These are phyloP conservation scores for Raddia guianensis DNA, from an alignment of 176 grass and related monocot genomes.

Conservation along the genomic window DNA sequence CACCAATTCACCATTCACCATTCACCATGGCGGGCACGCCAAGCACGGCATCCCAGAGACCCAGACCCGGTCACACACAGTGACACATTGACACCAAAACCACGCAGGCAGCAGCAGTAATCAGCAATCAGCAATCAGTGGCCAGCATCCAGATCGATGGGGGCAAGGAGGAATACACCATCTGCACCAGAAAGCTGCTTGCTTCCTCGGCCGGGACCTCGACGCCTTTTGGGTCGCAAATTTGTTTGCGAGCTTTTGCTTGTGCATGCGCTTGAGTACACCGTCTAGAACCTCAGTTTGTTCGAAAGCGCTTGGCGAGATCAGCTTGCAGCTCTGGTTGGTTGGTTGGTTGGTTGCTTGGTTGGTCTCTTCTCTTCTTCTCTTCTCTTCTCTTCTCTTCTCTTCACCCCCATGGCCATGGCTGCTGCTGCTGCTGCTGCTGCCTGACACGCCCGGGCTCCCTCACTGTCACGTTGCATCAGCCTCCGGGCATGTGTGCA, in stretches of 20 bases:
- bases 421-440: not conserved
- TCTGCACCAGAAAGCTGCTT: conserved; percentile 35
- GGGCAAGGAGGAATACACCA: not conserved
- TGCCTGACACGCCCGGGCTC: not conserved
- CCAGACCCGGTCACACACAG: not conserved
- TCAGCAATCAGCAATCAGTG: not conserved
- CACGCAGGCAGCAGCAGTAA: not conserved
- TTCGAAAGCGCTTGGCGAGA: conserved; percentile 32
- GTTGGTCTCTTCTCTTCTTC: not conserved
- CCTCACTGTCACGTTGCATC: conserved; percentile 45
- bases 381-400: not conserved
- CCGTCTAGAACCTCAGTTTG: conserved; percentile 39
- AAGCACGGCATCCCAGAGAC: not conserved
- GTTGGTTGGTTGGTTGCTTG: not conserved
- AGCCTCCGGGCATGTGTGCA: conserved; percentile 32
- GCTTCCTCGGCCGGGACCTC: conserved; percentile 25
- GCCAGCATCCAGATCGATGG: not conserved
- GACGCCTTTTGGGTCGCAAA: not conserved
- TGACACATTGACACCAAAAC: no score
- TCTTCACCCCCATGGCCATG: not conserved
- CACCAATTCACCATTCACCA: not conserved
- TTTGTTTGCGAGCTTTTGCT: conserved; percentile 27
- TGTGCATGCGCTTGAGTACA: conserved; percentile 6
- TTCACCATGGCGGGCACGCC: not conserved
- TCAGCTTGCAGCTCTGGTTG: not conserved